Evolutionary conservation across 2,329 filamentous ascomycete species (phyloP), one percentile per base, ranked within the genome.

Genomic region (Waltergamsia citrina): DNA sequence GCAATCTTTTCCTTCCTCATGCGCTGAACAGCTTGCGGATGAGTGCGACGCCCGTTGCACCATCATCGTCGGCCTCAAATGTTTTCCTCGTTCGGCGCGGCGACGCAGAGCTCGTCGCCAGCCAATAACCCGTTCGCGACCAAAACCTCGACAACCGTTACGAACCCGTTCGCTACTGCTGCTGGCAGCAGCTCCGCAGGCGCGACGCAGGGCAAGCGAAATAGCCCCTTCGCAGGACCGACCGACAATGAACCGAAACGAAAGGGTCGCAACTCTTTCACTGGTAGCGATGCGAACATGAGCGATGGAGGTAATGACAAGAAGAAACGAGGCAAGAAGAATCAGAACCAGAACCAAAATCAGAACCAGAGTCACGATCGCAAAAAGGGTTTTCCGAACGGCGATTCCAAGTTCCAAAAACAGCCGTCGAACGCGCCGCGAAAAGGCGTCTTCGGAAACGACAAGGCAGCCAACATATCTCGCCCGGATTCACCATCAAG

Each of bases 41-140:
- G 56, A 53, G 47, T 54, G 58, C 56, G 54, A 59, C 56, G 44
- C 41, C 40, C 39, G 56, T 59, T 58, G 58, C 57, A 56, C 56
- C 56, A 53, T 57, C 56, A 45, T 42, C 46, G n/a, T n/a, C n/a
- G n/a, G n/a, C n/a, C n/a, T n/a, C 48, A 52, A 46, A 61, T 61
- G 57, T 54, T 56, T 50, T 54, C 57, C 38, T 42, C 53, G 35
- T 51, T 58, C 38, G 48, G 51, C 43, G 52, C 54, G 44, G 47
- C 53, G 45, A 51, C 54, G 51, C 46, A 49, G 43, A 50, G 46
- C 43, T 45, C 50, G 42, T 49, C 56, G 48, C 46, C 53, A 38
- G 50, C 48, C 37, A 44, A 46, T 38, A 60, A 57, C 40, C 55
- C 54, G 15, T 60, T 60, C 48, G 55, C 54, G 35, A 40, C 41